Evolutionary conservation across 495 filamentous ascomycete genomes (phyloP).

Genomic region (Gamarada debralockiae): DNA sequence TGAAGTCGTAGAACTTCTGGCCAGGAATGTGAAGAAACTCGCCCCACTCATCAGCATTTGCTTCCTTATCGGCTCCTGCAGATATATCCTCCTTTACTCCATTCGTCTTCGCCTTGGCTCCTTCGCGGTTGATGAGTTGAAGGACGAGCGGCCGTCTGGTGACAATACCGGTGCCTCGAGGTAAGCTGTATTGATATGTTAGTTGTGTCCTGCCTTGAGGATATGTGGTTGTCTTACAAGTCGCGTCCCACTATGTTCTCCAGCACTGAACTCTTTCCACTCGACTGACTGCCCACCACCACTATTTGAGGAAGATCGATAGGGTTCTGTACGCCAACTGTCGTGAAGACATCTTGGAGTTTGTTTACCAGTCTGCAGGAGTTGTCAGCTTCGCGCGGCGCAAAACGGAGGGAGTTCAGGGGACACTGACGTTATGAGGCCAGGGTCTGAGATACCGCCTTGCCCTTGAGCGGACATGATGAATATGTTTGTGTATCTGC

Average conservation of each 20-base stretch:
- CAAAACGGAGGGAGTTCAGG: slow-evolving; percentile 19
- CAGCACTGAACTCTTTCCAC: slow-evolving; percentile 98
- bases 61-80: slow-evolving; percentile 64
- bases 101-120: slow-evolving; percentile 59
- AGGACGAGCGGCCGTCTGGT: slow-evolving; percentile 94
- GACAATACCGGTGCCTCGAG: slow-evolving; percentile 96
- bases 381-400: slow-evolving; percentile 23
- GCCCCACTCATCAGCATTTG: slow-evolving; percentile 95
- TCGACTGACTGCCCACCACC: slow-evolving; percentile 97
- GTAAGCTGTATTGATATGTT: slow-evolving; percentile 59
- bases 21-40: slow-evolving; percentile 98
- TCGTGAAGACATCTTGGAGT: slow-evolving; percentile 98
- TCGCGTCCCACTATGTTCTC: slow-evolving; percentile 99
- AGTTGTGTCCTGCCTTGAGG: slow-evolving; percentile 7
- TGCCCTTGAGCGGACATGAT: slow-evolving; percentile 28
- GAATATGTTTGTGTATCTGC: background rate
- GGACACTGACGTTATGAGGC: slow-evolving; percentile 50
- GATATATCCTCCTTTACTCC: slow-evolving; percentile 71
- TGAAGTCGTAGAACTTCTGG: slow-evolving; percentile 98
- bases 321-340: slow-evolving; percentile 97
- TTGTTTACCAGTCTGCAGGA: slow-evolving; percentile 87
- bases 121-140: slow-evolving; percentile 87
- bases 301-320: slow-evolving; percentile 99
- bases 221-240: slow-evolving; percentile 62
- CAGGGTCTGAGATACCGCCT: slow-evolving; percentile 56